Conservation (phyloP, 257 asterid species). For the Lithospermum erythrorhizon region DNA sequence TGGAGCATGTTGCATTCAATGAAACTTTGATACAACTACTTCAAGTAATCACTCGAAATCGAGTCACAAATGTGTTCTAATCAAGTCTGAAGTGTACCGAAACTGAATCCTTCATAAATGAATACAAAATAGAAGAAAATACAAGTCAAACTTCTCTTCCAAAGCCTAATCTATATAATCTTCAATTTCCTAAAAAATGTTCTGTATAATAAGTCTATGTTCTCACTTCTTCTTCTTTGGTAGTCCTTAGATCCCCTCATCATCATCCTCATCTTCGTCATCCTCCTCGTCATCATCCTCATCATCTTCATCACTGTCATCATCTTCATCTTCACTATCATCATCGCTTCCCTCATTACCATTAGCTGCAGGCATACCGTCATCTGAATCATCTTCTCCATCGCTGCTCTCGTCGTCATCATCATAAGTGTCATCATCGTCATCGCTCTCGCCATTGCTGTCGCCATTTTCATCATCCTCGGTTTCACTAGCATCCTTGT, state of each 20-base stretch:
- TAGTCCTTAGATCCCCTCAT: constrained; percentile 9
- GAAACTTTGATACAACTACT: too few relatives aligned
- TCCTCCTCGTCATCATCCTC: constrained; percentile 5
- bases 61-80: too few relatives aligned
- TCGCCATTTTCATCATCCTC: constrained; percentile 11
- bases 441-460: background rate
- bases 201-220: background rate
- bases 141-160: too few relatives aligned
- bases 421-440: background rate
- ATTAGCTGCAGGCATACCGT: constrained; percentile 10
- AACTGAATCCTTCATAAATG: too few relatives aligned
- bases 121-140: too few relatives aligned
- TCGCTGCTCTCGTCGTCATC: constrained; percentile 7
- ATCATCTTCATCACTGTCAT: constrained; percentile 1
- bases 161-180: background rate
- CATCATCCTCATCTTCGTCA: constrained; percentile 10
- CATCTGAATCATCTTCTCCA: constrained; percentile 15
- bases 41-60: too few relatives aligned
- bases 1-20: too few relatives aligned
- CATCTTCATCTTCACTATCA: constrained; percentile 3
- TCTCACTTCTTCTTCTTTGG: constrained; percentile 16
- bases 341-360: constrained; percentile 14
- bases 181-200: background rate
- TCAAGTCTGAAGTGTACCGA: too few relatives aligned
- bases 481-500: constrained; percentile 14